Base-by-base conservation (phyloP, 2,329 filamentous ascomycete species). In the Phialemoniopsis sp. region DNA sequence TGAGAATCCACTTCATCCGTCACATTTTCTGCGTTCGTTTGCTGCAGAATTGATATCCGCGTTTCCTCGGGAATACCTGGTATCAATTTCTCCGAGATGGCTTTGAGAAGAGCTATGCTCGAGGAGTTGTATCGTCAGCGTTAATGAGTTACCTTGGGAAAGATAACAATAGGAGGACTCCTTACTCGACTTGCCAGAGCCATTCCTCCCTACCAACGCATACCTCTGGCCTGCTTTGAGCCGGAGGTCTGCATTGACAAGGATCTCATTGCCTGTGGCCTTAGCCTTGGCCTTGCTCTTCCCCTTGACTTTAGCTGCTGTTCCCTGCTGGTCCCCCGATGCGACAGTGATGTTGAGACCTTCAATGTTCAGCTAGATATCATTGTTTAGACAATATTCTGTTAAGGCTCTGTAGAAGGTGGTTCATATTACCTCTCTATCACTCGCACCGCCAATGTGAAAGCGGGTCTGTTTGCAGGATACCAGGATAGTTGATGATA, bases 111-210 rank as follows among this genome's bases (percentile, higher is more conserved):
- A 1, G 86, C 82, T 85, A 34, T 17, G 4, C 13, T 30, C 38
- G 15, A 32, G 13, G 17, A 18, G 4, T 6, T 6, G 10, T 10
- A 26, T 26, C 18, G 19, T 43, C n/a, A 49, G 18, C 21, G 14
- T 6, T 13, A 1, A 16, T 38, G 18, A 6, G 14, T 32, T 28
- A 29, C 16, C 8, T n/a, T n/a, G n/a, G n/a, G n/a, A n/a, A 34
- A 5, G n/a, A 29, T 5, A 8, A 12, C 33, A 12, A 16, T 13
- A 12, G 5, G 19, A 5, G 9, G 10, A 12, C 30, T 13, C 30
- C 72, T 58, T 60, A 84, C 81, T 91, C 4, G 86, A 90, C 56
- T 94, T 94, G 6, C 88, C 89, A 3, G 82, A 85, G 1, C 88
- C 88, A 60, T 94, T 94, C 7, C 86, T 74, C 0, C 88, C 89